Conservation (phyloP, 805 yeast species). For the Candida coquimbonensis region DNA sequence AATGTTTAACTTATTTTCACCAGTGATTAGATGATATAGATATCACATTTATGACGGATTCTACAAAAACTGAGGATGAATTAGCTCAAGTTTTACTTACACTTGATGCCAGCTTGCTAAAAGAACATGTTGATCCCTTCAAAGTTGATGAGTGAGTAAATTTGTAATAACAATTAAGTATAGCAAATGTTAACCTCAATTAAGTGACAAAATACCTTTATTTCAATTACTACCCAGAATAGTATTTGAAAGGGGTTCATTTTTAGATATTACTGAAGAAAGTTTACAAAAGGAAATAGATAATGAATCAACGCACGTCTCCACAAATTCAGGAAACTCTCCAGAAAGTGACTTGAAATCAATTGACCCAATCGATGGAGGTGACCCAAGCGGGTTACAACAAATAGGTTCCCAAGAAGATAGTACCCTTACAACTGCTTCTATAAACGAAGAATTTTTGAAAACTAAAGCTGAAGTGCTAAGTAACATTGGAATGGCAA, state of each 20-base stretch:
- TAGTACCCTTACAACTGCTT: neutral
- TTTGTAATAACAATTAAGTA: neutral
- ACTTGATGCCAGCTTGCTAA: conserved; percentile 18
- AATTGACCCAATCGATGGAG: too few relatives aligned
- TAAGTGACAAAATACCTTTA: conserved; percentile 33
- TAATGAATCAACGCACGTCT: neutral
- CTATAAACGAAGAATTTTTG: conserved; percentile 32
- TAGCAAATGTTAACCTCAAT: neutral
- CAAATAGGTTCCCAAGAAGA: neutral
- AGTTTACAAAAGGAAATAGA: conserved; percentile 27
- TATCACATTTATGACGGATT: neutral
- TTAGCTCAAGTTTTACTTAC: conserved; percentile 13
- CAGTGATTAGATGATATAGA: too few relatives aligned
- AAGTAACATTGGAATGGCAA: conserved; percentile 52
- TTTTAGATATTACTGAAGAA: conserved; percentile 49
- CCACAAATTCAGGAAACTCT: too few relatives aligned
- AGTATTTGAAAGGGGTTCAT: conserved; percentile 49
- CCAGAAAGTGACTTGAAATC: neutral
- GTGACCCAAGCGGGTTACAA: too few relatives aligned
- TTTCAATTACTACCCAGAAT: conserved; percentile 54
- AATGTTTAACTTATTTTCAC: too few relatives aligned
- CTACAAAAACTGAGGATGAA: conserved; percentile 6
- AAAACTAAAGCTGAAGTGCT: conserved; percentile 48
- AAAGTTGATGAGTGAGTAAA: conserved; percentile 19
- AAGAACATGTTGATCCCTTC: conserved; percentile 21